These are phyloP conservation scores for Capsella bursapastoris DNA, from an alignment of 345 rosid genomes.

Conservation along the genomic window DNA sequence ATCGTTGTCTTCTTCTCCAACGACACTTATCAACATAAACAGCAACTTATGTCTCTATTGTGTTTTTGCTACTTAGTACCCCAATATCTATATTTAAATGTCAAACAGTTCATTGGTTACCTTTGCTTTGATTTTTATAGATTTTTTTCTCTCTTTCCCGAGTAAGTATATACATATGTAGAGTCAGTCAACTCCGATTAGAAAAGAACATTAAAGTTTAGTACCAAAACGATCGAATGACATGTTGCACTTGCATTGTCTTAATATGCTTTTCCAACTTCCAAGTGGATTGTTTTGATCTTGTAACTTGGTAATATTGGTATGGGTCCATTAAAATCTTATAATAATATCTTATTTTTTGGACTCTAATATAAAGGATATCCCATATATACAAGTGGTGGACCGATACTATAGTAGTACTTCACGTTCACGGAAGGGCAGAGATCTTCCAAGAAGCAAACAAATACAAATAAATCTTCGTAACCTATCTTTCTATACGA, in stretches of 20 bases:
- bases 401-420: constrained; percentile 39
- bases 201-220: constrained; percentile 36
- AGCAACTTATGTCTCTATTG: constrained; percentile 38
- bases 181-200: constrained; percentile 27
- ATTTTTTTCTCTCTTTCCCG: constrained; percentile 17
- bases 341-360: constrained; percentile 43
- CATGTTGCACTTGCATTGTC: constrained; percentile 42
- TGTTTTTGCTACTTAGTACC: constrained; percentile 41
- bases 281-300: constrained; percentile 38
- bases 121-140: neutral
- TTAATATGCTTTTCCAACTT: constrained; percentile 33
- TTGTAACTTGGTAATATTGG: constrained; percentile 42
- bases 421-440: constrained; percentile 49
- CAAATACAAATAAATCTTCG: constrained; percentile 17
- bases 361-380: constrained; percentile 41
- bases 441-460: constrained; percentile 32
- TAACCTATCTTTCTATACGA: no score
- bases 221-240: constrained; percentile 23
- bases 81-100: constrained; percentile 1
- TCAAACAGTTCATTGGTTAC: constrained; percentile 26
- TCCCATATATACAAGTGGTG: constrained; percentile 33
- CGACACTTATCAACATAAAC: constrained; percentile 43
- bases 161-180: constrained; percentile 22
- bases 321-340: constrained; percentile 45
- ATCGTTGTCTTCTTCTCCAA: constrained; percentile 43